Conservation (phyloP, 305 asterid genomes). For the Fraxinus sp. region DNA sequence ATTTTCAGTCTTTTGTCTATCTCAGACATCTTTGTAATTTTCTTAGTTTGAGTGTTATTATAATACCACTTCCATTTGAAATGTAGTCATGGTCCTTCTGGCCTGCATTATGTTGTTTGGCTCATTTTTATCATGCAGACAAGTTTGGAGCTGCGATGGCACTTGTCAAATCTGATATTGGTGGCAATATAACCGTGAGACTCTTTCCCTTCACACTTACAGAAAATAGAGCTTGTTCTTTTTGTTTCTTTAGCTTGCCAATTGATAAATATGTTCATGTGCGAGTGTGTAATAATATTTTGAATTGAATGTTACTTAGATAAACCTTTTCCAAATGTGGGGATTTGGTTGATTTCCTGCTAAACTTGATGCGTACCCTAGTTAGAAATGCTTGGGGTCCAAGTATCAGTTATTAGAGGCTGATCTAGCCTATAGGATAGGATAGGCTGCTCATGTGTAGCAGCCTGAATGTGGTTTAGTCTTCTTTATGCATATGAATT, state of each 20-base stretch:
- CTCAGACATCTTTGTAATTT: background rate
- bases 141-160: conserved; percentile 96
- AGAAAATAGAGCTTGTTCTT: background rate
- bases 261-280: background rate
- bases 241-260: background rate
- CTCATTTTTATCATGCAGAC: conserved; percentile 41
- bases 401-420: background rate
- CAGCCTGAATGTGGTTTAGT: background rate
- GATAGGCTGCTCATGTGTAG: background rate
- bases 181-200: conserved; percentile 86
- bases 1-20: background rate
- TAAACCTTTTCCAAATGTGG: background rate
- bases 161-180: conserved; percentile 87
- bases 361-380: background rate
- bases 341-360: background rate
- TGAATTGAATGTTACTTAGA: background rate
- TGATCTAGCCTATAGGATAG: background rate
- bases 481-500: background rate
- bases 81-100: background rate
- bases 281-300: background rate
- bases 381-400: background rate
- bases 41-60: background rate
- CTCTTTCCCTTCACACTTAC: conserved; percentile 3
- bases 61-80: background rate
- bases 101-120: conserved; percentile 11